phyloP scores from a whole-genome alignment of 352 stramenopile genomes.

The Pythium insidiosum region DNA sequence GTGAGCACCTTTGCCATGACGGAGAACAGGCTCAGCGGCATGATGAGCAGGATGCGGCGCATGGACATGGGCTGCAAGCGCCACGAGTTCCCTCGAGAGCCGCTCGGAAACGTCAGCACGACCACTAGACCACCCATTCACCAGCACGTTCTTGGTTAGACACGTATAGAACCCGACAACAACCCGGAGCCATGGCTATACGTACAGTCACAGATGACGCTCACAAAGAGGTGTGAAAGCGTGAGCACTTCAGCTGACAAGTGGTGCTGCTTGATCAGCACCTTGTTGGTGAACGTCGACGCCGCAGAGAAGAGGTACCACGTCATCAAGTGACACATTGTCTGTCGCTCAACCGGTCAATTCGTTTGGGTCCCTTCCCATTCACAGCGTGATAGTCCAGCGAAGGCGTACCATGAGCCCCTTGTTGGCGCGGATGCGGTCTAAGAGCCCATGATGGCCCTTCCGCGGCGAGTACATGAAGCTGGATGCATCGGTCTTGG shows the following conservation, averaged over 20 bases:
- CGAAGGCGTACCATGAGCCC: constrained; percentile 12
- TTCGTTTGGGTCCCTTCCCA: neutral
- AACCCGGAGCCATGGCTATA: neutral
- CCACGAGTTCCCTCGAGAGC: constrained; percentile 30
- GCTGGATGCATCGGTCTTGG: neutral
- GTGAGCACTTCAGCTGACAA: constrained; percentile 81
- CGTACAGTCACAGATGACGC: constrained; percentile 70
- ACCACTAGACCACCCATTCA: constrained; percentile 28
- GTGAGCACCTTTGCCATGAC: constrained; percentile 78
- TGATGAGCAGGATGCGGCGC: constrained; percentile 49
- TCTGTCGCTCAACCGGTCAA: too few species aligned
- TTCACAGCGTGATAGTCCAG: constrained; percentile 1
- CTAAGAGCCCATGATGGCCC: constrained; percentile 15
- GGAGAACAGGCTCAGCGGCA: constrained; percentile 73
- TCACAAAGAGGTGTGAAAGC: constrained; percentile 78
- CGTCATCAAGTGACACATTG: constrained; percentile 30
- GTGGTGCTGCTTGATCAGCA: constrained; percentile 83
- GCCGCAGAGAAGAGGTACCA: constrained; percentile 82
- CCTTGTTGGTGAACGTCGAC: constrained; percentile 81
- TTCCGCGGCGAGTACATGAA: constrained; percentile 15
- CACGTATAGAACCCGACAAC: too few species aligned
- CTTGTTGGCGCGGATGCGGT: constrained; percentile 17
- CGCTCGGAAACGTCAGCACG: constrained; percentile 59
- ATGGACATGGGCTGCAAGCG: constrained; percentile 55
- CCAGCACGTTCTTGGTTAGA: neutral